A percentile compares a stretch with the other conserved stretches of the same genome.
phyloP scores from a whole-genome alignment of 768 basidiomycete species.

The Cystobasidium ongulense region DNA sequence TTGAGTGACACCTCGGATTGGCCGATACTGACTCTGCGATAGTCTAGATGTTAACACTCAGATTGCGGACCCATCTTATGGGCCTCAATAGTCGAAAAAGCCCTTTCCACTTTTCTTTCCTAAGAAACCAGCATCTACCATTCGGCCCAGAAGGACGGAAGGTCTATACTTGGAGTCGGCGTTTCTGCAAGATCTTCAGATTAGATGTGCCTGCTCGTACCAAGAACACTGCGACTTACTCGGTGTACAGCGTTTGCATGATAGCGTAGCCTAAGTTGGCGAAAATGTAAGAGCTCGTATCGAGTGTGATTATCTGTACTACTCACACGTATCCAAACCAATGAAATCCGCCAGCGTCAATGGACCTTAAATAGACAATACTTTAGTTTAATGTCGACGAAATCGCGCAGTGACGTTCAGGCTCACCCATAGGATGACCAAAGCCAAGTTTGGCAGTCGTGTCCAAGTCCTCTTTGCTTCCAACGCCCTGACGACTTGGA shows the following conservation, averaged over 20 bases:
- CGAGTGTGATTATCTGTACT: not conserved
- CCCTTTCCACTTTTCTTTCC: constrained; percentile 65
- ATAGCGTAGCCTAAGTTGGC: constrained; percentile 13
- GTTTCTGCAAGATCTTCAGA: constrained; percentile 60
- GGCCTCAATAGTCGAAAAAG: constrained; percentile 69
- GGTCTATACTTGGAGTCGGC: constrained; percentile 93
- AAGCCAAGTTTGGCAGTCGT: constrained; percentile 87
- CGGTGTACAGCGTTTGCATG: constrained; percentile 29
- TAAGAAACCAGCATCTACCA: constrained; percentile 94
- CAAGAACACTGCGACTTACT: not conserved
- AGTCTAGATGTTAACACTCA: no score
- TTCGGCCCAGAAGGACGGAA: constrained; percentile 74
- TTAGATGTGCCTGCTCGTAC: not conserved
- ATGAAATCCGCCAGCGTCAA: constrained; percentile 62
- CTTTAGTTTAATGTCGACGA: constrained; percentile 54
- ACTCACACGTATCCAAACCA: constrained; percentile 72
- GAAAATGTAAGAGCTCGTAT: not conserved
- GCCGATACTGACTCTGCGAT: no score
- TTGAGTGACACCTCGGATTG: no score
- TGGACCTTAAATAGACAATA: constrained; percentile 64
- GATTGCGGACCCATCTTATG: not conserved
- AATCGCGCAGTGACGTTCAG: no score
- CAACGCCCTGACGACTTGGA: constrained; percentile 60
- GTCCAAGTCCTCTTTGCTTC: constrained; percentile 88
- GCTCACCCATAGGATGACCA: constrained; percentile 39